These are phyloP conservation scores for Nicotiana undulata DNA, from an alignment of 257 asterid genomes.

Conservation along the genomic window DNA sequence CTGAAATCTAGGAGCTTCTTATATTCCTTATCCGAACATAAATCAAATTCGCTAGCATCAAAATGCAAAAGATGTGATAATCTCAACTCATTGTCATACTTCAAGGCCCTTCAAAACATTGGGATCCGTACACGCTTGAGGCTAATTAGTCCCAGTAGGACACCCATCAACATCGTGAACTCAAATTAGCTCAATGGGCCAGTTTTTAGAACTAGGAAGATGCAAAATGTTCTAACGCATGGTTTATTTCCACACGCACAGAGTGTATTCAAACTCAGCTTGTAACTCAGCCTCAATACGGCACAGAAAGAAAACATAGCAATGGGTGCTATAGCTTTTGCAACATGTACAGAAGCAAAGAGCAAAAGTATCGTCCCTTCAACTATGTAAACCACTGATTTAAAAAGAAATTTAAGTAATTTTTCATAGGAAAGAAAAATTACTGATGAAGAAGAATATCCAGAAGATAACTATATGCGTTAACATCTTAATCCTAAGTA, in stretches of 20 bases:
- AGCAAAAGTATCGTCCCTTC: neutral
- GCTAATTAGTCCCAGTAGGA: neutral
- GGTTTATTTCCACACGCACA: neutral
- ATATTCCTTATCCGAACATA: neutral
- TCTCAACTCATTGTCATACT: neutral
- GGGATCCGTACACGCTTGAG: neutral
- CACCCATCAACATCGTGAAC: neutral
- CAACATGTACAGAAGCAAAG: neutral
- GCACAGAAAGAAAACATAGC: neutral
- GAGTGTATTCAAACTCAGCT: neutral
- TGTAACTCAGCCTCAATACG: neutral
- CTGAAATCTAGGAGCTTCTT: neutral
- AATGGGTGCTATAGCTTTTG: neutral
- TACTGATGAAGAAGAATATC: no score
- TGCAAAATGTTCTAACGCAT: neutral
- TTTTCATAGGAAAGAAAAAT: no score
- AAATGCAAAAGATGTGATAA: neutral
- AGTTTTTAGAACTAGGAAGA: neutral
- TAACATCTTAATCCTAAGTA: no score
- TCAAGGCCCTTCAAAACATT: neutral
- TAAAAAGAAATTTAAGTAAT: no score
- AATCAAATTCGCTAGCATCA: neutral
- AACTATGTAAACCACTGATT: neutral
- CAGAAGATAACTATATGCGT: no score
- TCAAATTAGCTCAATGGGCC: neutral